Evolutionary conservation across 164 flowering plant species (phyloP).

Genomic region (Chimonanthus salicifolius): DNA sequence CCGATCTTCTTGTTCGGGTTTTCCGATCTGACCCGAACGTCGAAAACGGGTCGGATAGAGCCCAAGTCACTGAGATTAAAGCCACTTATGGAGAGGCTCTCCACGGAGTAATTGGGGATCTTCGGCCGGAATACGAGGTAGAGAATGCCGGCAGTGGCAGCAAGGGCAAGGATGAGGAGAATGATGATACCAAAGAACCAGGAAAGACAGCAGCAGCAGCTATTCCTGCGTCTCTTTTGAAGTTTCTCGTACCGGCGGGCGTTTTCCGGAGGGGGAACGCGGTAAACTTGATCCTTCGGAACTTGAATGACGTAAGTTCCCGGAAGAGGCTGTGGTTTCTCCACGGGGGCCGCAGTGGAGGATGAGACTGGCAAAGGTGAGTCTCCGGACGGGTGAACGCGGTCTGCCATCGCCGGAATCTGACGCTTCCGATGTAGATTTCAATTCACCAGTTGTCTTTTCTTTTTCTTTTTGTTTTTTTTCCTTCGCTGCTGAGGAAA

Average conservation of each 20-base stretch:
- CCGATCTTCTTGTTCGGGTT: slow-evolving; percentile 72
- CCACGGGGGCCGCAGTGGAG: not conserved
- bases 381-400: slow-evolving; percentile 13
- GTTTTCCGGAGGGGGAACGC: slow-evolving; percentile 71
- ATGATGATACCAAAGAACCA: slow-evolving; percentile 26
- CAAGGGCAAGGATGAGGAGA: slow-evolving; percentile 32
- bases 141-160: slow-evolving; percentile 46
- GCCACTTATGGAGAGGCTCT: slow-evolving; percentile 39
- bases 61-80: slow-evolving; percentile 36
- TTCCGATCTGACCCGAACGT: slow-evolving; percentile 48
- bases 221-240: slow-evolving; percentile 17
- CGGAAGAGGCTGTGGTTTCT: slow-evolving; percentile 20
- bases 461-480: not conserved
- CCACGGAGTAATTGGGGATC: slow-evolving; percentile 51
- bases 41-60: slow-evolving; percentile 49
- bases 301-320: slow-evolving; percentile 77
- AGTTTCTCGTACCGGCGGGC: slow-evolving; percentile 27
- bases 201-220: slow-evolving; percentile 44
- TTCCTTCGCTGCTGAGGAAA: not conserved
- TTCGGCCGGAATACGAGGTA: slow-evolving; percentile 64
- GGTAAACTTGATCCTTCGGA: slow-evolving; percentile 86
- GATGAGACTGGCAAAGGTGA: not conserved
- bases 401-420: slow-evolving; percentile 14
- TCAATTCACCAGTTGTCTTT: not conserved
- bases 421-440: not conserved